Evolutionary conservation across 2,329 filamentous ascomycete species (phyloP).

Genomic region (Paracorniculantispora psalliotae): DNA sequence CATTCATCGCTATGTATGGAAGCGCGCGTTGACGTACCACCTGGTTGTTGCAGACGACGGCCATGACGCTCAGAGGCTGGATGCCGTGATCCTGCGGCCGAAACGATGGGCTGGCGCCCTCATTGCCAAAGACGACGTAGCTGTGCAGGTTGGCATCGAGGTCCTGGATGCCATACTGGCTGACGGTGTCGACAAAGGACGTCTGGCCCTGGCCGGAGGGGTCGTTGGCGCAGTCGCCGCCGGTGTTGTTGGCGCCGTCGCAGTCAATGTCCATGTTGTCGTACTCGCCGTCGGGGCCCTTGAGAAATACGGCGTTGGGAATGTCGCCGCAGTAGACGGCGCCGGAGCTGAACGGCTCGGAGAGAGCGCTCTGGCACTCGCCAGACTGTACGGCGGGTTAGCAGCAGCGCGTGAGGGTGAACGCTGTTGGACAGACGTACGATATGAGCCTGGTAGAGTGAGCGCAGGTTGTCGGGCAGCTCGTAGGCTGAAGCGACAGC

Average conservation of each 20-base stretch:
- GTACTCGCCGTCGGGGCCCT: constrained; percentile 27
- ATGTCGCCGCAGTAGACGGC: constrained; percentile 16
- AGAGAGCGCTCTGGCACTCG: neutral
- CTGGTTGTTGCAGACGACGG: constrained; percentile 41
- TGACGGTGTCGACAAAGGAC: constrained; percentile 33
- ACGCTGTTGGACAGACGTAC: neutral
- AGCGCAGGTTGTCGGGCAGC: constrained; percentile 4
- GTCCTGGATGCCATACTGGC: constrained; percentile 28
- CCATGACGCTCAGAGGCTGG: constrained; percentile 42
- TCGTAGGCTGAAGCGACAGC: neutral
- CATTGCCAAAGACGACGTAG: constrained; percentile 42
- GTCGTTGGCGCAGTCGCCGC: constrained; percentile 33
- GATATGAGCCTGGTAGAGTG: neutral
- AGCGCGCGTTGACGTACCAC: constrained; percentile 25
- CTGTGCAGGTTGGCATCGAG: constrained; percentile 42
- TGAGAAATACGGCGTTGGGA: constrained; percentile 36
- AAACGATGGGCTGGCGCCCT: constrained; percentile 25
- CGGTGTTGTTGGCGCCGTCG: constrained; percentile 37
- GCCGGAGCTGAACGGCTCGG: neutral
- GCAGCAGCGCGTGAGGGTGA: neutral
- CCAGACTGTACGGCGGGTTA: neutral
- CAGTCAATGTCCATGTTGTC: constrained; percentile 50
- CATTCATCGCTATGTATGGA: no score
- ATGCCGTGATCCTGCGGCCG: constrained; percentile 32
- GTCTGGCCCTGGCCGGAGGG: constrained; percentile 33